Conservation (phyloP, 306 rosid genomes). For the Senna siamea region DNA sequence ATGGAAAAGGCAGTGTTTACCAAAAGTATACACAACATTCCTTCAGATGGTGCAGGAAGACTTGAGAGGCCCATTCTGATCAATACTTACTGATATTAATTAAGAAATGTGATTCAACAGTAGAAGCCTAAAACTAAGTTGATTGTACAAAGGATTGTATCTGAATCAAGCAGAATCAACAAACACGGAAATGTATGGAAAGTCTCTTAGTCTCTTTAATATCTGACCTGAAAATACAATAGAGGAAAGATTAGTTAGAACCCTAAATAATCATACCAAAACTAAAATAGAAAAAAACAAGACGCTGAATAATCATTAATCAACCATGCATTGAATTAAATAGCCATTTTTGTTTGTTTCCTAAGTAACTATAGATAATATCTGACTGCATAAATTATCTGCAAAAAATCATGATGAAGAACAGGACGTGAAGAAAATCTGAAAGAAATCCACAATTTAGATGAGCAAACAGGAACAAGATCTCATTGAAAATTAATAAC, state of each 20-base stretch:
- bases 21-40: conserved; percentile 69
- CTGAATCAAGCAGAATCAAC: conserved; percentile 38
- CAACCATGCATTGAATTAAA: conserved; percentile 29
- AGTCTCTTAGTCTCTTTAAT: conserved; percentile 34
- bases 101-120: neutral
- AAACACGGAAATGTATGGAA: conserved; percentile 14
- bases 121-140: conserved; percentile 28
- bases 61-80: conserved; percentile 84
- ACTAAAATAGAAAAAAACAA: neutral
- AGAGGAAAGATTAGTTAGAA: conserved; percentile 45
- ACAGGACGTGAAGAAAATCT: neutral
- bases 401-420: neutral
- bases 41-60: conserved; percentile 96
- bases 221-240: conserved; percentile 46
- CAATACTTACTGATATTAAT: conserved; percentile 5
- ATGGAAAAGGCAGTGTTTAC: conserved; percentile 79
- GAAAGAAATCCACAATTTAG: conserved; percentile 11
- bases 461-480: neutral
- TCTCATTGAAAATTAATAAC: neutral
- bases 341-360: conserved; percentile 4
- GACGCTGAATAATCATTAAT: conserved; percentile 9
- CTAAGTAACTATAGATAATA: neutral
- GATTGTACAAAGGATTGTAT: neutral
- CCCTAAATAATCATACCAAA: neutral
- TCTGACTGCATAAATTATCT: conserved; percentile 27